A percentile compares a stretch with the other conserved stretches of the same genome.
phyloP scores from a whole-genome alignment of 2,329 filamentous ascomycete species.

The Cladophialophora chaetospira region DNA sequence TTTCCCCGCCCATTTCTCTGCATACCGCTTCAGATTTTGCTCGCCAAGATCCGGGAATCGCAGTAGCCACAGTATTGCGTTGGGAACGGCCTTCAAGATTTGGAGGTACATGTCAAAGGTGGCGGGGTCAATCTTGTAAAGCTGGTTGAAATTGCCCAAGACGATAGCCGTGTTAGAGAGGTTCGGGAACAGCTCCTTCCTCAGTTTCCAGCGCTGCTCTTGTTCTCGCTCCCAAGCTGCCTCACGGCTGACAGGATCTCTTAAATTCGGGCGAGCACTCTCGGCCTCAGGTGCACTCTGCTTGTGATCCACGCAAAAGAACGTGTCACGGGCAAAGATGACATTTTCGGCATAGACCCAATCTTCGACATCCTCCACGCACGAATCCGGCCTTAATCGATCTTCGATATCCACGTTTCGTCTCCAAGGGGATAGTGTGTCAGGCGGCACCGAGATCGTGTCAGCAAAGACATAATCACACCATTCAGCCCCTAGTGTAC shows the following conservation, averaged over 20 bases:
- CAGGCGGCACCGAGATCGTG: constrained; percentile 76
- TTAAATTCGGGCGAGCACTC: constrained; percentile 19
- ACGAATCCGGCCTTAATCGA: constrained; percentile 62
- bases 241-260: constrained; percentile 55
- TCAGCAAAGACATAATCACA: constrained; percentile 97
- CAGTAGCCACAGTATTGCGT: constrained; percentile 91
- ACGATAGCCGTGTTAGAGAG: constrained; percentile 84
- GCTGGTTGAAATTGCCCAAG: constrained; percentile 95
- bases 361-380: constrained; percentile 67
- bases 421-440: constrained; percentile 78
- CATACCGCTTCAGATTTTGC: constrained; percentile 77
- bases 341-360: constrained; percentile 99
- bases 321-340: constrained; percentile 89
- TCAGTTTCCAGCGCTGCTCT: constrained; percentile 81
- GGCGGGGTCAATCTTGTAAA: constrained; percentile 98
- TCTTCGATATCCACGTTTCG: constrained; percentile 75
- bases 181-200: constrained; percentile 84
- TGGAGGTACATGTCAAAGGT: constrained; percentile 95
- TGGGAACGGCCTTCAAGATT: constrained; percentile 81
- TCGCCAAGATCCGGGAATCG: constrained; percentile 94
- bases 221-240: constrained; percentile 85
- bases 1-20: constrained; percentile 77
- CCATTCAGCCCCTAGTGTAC: constrained; percentile 95
- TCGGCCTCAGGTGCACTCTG: constrained; percentile 76
- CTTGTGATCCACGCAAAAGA: constrained; percentile 97